phyloP scores from a whole-genome alignment of 495 filamentous ascomycete species.

The Xylaria flabelliformis region DNA sequence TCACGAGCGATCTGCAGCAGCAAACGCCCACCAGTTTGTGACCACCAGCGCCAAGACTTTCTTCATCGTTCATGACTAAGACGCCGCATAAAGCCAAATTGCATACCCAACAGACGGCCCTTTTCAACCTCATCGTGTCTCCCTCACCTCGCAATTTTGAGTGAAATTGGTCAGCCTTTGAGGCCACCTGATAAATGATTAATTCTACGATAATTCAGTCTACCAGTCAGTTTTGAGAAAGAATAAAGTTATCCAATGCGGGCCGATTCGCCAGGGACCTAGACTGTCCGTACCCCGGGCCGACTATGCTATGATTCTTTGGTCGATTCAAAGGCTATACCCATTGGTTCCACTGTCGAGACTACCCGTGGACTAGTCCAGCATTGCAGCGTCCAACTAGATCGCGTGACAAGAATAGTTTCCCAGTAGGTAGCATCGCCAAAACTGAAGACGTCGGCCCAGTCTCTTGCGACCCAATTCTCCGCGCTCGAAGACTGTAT shows the following conservation, averaged over 20 bases:
- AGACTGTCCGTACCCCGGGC: constrained; percentile 11
- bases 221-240: neutral
- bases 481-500: neutral
- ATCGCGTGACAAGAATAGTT: constrained; percentile 26
- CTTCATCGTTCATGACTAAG: constrained; percentile 11
- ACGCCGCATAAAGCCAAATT: neutral
- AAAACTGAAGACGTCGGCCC: constrained; percentile 2
- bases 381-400: constrained; percentile 10
- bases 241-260: neutral
- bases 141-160: neutral
- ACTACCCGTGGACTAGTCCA: constrained; percentile 10
- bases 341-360: constrained; percentile 22
- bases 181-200: neutral
- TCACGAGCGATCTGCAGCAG: constrained; percentile 26
- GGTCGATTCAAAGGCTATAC: constrained; percentile 1
- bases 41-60: constrained; percentile 19
- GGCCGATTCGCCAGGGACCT: constrained; percentile 23
- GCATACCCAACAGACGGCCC: neutral
- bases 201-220: neutral
- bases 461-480: constrained; percentile 3
- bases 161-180: neutral
- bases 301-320: constrained; percentile 7
- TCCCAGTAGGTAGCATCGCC: constrained; percentile 15
- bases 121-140: neutral
- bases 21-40: constrained; percentile 25